Base-by-base conservation (phyloP, 2,329 filamentous ascomycete species). In the Trichoderma koningiopsis region DNA sequence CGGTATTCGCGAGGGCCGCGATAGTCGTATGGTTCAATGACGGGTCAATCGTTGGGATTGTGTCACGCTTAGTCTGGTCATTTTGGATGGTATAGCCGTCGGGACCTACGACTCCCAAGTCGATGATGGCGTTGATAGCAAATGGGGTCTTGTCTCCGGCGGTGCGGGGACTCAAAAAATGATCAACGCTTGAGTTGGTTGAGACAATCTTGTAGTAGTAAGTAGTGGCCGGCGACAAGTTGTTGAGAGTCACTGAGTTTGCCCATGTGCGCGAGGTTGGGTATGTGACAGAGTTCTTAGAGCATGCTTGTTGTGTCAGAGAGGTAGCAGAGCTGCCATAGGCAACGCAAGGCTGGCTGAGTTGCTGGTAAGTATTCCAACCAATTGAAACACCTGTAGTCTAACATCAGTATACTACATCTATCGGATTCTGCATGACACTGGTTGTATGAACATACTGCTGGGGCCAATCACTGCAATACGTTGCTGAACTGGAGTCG, bases 191-290 rank as follows among this genome's bases (percentile, higher is more conserved):
- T 0, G 86, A 86, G 76, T 89, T 89, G 33, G 81, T 83, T 2
- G 86, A 87, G 10, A 79, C 80, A 60, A 88, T 87, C 78, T 86
- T 82, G 79, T 89, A 89, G 79, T 86, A 89, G 76, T 89, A 89
- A 0, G 81, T 87, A 1, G 86, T 87, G 0, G 83, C 85, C 0
- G 87, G 82, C 0, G 76, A 77, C 24, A 89, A 76, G 7, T 74
- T 79, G 0, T 79, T 78, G 40, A 89, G 75, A 2, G 79, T 79
- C 0, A 86, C 86, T 0, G 79, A 78, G 71, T 87, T 85, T 43
- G 81, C 82, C 72, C 81, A 87, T 0, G 86, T 88, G 14, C 85
- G 81, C n/a, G 86, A 87, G 0, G 83, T 84, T 0, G 78, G 75
- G 71, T 88, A 88, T 1, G 86, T 88, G 8, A 80, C 77, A 0